A percentile compares a stretch with the other conserved stretches of the same genome.
phyloP scores from a whole-genome alignment of 257 asterid species.

The Solanum sejunctum region DNA sequence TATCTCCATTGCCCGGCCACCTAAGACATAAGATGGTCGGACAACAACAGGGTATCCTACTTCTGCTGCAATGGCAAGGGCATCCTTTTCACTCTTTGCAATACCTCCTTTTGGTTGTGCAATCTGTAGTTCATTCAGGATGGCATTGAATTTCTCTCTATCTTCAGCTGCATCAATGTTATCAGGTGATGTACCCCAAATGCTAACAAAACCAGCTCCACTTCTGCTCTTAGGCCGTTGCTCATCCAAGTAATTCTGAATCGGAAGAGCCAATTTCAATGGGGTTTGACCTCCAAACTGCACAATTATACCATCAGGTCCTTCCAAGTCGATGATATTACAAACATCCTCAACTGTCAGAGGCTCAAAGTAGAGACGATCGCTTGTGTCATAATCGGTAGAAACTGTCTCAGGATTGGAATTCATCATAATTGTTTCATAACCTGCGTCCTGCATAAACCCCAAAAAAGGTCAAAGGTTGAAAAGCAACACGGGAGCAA shows the following conservation, averaged over 20 bases:
- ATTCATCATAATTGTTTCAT: conserved; percentile 96
- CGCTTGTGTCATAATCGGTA: conserved; percentile 96
- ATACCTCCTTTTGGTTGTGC: conserved; percentile 98
- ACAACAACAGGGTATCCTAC: conserved; percentile 95
- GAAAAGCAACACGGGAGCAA: background rate
- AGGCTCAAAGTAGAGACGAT: conserved; percentile 94
- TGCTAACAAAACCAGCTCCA: conserved; percentile 60
- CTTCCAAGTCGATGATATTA: conserved; percentile 80
- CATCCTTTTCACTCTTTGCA: conserved; percentile 82
- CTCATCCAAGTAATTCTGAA: conserved; percentile 64
- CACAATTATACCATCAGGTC: conserved; percentile 95
- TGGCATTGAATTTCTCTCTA: conserved; percentile 78
- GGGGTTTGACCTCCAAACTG: conserved; percentile 99
- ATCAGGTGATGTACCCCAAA: conserved; percentile 98
- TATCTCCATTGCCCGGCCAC: conserved; percentile 99
- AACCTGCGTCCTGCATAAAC: conserved; percentile 68
- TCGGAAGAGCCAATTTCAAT: conserved; percentile 71
- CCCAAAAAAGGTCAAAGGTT: background rate
- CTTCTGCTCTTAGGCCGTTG: conserved; percentile 43
- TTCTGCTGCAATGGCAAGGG: conserved; percentile 81
- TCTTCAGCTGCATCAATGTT: conserved; percentile 98
- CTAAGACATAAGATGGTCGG: conserved; percentile 91
- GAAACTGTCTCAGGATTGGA: conserved; percentile 98
- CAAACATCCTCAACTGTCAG: conserved; percentile 91
- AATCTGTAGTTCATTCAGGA: conserved; percentile 66